A percentile compares a stretch with the other conserved stretches of the same genome.
These are phyloP conservation scores for Babesia ovis DNA, from an alignment of 169 alveolate species.

Conservation along the genomic window DNA sequence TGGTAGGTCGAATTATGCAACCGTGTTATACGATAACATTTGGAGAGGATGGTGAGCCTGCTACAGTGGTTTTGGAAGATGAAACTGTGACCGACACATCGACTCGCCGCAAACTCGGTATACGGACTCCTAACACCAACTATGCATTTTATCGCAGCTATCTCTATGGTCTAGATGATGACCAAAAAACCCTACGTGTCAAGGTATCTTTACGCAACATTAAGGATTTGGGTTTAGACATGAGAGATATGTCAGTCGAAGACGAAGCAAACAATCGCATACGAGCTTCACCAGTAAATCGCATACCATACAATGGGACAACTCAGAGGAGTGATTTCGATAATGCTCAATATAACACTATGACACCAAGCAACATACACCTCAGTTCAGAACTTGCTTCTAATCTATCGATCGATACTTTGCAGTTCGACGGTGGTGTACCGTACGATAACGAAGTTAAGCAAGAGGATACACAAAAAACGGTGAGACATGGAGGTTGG, in stretches of 20 bases:
- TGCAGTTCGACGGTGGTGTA: constrained; percentile 37
- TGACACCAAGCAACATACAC: background rate
- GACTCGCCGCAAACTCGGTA: background rate
- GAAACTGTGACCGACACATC: background rate
- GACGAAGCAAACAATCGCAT: background rate
- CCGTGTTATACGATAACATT: constrained; percentile 26
- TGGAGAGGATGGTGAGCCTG: constrained; percentile 23
- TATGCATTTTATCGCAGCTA: constrained; percentile 64
- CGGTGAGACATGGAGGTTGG: constrained; percentile 3
- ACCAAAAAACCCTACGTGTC: constrained; percentile 17
- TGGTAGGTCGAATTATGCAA: constrained; percentile 19
- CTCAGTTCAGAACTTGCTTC: background rate
- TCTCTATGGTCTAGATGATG: constrained; percentile 50
- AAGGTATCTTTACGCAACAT: constrained; percentile 29
- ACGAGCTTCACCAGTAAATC: background rate
- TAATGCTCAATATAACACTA: background rate
- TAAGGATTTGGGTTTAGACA: constrained; percentile 35
- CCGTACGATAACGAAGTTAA: background rate
- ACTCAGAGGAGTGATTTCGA: background rate
- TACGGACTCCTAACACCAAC: background rate
- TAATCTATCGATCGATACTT: constrained; percentile 1
- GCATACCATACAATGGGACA: background rate
- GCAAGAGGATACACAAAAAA: background rate
- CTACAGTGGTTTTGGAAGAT: constrained; percentile 2
- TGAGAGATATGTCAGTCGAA: constrained; percentile 20